phyloP scores from a whole-genome alignment of 495 filamentous ascomycete genomes.

The Hyaloscypha variabilis region DNA sequence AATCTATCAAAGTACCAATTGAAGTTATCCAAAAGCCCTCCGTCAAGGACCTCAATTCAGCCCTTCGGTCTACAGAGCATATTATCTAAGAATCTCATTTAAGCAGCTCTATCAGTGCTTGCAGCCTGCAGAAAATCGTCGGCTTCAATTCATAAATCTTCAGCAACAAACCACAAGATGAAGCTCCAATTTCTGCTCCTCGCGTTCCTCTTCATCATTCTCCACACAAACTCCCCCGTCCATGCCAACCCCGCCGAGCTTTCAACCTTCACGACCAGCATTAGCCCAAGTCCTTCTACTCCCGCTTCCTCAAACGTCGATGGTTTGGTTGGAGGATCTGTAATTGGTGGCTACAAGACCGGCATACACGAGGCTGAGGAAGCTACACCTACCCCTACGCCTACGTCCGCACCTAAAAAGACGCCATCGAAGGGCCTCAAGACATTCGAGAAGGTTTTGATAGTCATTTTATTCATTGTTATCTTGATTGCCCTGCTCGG shows the following conservation, averaged over 20 bases:
- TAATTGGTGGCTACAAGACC: not conserved
- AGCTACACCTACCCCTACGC: not conserved
- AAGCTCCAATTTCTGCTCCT: not conserved
- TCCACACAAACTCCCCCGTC: no score
- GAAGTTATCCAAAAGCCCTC: no score
- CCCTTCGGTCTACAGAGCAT: no score
- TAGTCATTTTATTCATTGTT: not conserved
- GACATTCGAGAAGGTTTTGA: not conserved
- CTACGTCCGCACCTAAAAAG: no score
- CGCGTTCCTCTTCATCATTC: not conserved
- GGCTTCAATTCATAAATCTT: not conserved
- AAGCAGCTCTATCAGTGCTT: no score
- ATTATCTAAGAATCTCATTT: no score
- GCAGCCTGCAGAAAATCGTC: no score
- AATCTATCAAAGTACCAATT: no score
- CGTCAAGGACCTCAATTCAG: no score
- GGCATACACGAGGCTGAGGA: not conserved
- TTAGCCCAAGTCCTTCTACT: not conserved
- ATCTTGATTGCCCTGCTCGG: not conserved
- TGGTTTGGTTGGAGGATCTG: not conserved
- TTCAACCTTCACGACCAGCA: not conserved
- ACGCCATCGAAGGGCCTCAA: not conserved
- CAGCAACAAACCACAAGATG: not conserved
- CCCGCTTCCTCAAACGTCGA: not conserved
- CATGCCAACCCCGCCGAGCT: not conserved